phyloP scores from a whole-genome alignment of 2,329 filamentous ascomycete genomes.

The Chaetomiaceae sp. region DNA sequence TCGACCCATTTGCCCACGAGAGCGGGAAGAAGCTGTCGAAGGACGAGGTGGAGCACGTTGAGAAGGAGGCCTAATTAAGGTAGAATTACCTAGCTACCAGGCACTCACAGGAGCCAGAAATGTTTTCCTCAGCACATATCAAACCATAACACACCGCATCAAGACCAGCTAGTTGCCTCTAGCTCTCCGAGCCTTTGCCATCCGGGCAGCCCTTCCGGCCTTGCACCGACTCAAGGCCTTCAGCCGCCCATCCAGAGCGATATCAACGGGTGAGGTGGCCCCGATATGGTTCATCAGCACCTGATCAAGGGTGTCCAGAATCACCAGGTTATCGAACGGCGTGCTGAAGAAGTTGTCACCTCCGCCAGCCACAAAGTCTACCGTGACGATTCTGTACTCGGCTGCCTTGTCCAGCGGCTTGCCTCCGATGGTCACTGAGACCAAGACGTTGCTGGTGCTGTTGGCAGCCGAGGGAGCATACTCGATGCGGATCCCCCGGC shows the following conservation, averaged over 20 bases:
- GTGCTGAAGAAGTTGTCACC: slow-evolving; percentile 55
- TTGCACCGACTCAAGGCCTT: slow-evolving; percentile 9
- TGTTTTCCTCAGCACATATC: too few species aligned
- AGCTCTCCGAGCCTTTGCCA: not conserved
- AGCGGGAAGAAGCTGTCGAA: not conserved
- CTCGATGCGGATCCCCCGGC: slow-evolving; percentile 49
- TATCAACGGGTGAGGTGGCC: slow-evolving; percentile 35
- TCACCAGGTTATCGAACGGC: slow-evolving; percentile 32
- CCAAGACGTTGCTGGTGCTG: slow-evolving; percentile 43
- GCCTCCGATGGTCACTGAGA: slow-evolving; percentile 48
- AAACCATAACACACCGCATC: not conserved
- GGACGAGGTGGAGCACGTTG: slow-evolving; percentile 1
- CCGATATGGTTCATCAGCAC: slow-evolving; percentile 42
- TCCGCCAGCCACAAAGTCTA: slow-evolving; percentile 59
- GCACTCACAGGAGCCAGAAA: too few species aligned
- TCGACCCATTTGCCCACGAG: slow-evolving; percentile 9
- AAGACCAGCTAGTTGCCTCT: not conserved
- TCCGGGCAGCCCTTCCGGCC: not conserved
- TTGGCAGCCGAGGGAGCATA: slow-evolving; percentile 50
- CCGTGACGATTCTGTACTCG: slow-evolving; percentile 55
- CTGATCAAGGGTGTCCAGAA: slow-evolving; percentile 48
- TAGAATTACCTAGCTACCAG: too few species aligned
- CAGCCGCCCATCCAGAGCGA: slow-evolving; percentile 40
- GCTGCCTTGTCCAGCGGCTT: slow-evolving; percentile 41
- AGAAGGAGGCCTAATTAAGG: not conserved